Conservation (phyloP, 352 stramenopile species). For the Phytophthora cryptogea region DNA sequence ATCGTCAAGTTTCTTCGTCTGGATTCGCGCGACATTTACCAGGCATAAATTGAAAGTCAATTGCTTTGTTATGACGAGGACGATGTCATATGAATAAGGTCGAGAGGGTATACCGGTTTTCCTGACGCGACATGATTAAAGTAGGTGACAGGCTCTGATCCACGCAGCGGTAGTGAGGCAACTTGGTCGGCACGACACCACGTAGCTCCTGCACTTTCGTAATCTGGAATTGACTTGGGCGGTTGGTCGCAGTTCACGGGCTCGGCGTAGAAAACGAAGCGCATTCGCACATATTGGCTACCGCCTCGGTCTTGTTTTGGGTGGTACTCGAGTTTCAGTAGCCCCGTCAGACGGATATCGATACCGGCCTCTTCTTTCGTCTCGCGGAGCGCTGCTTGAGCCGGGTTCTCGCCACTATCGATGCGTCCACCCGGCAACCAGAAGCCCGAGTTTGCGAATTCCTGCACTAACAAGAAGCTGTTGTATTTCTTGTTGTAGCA, state of each 20-base stretch:
- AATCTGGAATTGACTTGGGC: slow-evolving; percentile 89
- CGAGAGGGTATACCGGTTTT: slow-evolving; percentile 77
- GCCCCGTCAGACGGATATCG: slow-evolving; percentile 74
- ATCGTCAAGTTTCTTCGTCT: slow-evolving; percentile 77
- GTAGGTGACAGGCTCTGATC: slow-evolving; percentile 73
- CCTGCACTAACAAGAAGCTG: slow-evolving; percentile 83
- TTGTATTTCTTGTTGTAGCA: slow-evolving; percentile 86
- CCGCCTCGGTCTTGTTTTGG: slow-evolving; percentile 75
- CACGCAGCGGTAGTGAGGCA: slow-evolving; percentile 61
- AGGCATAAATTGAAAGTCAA: slow-evolving; percentile 38
- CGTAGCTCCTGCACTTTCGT: slow-evolving; percentile 81
- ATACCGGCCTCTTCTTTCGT: slow-evolving; percentile 89
- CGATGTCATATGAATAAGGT: slow-evolving; percentile 71
- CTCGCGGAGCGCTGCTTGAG: slow-evolving; percentile 78
- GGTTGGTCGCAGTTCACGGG: slow-evolving; percentile 76
- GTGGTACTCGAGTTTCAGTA: slow-evolving; percentile 88
- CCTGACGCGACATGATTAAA: slow-evolving; percentile 74
- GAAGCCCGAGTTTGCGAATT: slow-evolving; percentile 87
- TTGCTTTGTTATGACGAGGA: slow-evolving; percentile 22
- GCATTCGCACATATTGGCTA: slow-evolving; percentile 83
- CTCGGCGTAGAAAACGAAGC: slow-evolving; percentile 86
- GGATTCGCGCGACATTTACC: slow-evolving; percentile 62
- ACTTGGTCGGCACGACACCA: slow-evolving; percentile 83
- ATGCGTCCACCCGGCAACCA: slow-evolving; percentile 82
- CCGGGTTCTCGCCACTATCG: slow-evolving; percentile 78